A percentile compares a stretch with the other conserved stretches of the same genome.
These are phyloP conservation scores for Clavaria fumosa DNA, from an alignment of 768 basidiomycete genomes.

Conservation along the genomic window DNA sequence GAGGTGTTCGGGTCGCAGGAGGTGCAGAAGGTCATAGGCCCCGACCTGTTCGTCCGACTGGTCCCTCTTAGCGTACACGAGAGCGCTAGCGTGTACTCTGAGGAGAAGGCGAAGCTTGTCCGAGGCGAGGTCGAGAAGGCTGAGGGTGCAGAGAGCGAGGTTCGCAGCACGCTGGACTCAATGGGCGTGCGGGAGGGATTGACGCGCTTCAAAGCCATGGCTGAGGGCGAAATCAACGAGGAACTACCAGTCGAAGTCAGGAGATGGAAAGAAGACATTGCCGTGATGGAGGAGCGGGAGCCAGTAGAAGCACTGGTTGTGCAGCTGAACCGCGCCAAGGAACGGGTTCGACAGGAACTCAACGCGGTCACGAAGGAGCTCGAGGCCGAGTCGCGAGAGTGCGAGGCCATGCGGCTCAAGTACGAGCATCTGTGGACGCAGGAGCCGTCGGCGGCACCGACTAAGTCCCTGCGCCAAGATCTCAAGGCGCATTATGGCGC, in stretches of 20 bases:
- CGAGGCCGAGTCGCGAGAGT: slow-evolving; percentile 73
- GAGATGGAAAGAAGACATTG: slow-evolving; percentile 62
- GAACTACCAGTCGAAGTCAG: slow-evolving; percentile 59
- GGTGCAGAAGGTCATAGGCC: slow-evolving; percentile 88
- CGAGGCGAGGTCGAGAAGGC: slow-evolving; percentile 79
- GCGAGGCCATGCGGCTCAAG: slow-evolving; percentile 77
- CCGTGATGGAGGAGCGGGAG: slow-evolving; percentile 50
- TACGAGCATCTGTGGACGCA: slow-evolving; percentile 83
- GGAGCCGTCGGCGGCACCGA: slow-evolving; percentile 59
- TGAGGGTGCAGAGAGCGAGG: slow-evolving; percentile 71
- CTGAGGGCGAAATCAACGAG: slow-evolving; percentile 45
- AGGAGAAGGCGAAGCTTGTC: slow-evolving; percentile 93
- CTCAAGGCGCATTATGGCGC: slow-evolving; percentile 60
- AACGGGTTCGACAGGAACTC: slow-evolving; percentile 41
- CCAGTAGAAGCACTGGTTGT: slow-evolving; percentile 46
- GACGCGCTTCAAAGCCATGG: slow-evolving; percentile 53
- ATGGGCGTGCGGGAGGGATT: slow-evolving; percentile 65
- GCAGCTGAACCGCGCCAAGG: slow-evolving; percentile 45
- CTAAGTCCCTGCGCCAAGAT: slow-evolving; percentile 59
- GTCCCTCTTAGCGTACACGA: slow-evolving; percentile 92
- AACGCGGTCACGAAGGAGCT: slow-evolving; percentile 48
- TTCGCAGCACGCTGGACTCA: slow-evolving; percentile 62
- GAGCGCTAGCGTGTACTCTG: slow-evolving; percentile 90
- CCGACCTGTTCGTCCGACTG: slow-evolving; percentile 75
- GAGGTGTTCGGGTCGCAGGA: slow-evolving; percentile 85